Evolutionary conservation across 2,329 filamentous ascomycete genomes (phyloP).

Genomic region (Colletotrichum australisinense): DNA sequence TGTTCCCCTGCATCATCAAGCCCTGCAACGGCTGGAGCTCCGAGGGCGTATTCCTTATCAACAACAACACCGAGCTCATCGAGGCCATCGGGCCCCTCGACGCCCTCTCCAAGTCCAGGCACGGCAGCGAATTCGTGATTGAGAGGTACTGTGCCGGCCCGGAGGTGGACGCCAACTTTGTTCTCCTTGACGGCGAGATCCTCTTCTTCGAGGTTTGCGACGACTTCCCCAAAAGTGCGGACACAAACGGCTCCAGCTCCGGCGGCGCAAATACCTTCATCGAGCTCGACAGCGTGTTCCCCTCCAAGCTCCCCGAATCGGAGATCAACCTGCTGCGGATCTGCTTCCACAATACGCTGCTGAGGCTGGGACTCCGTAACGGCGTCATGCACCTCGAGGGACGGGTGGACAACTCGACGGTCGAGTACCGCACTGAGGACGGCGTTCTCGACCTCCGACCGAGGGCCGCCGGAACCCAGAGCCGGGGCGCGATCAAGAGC

Average conservation of each 20-base stretch:
- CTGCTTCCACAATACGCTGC: slow-evolving; percentile 38
- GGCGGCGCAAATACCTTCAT: background rate
- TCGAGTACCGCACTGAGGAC: slow-evolving; percentile 35
- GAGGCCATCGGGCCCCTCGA: slow-evolving; percentile 38
- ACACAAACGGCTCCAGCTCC: background rate
- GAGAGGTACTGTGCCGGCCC: slow-evolving; percentile 39
- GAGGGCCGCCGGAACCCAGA: slow-evolving; percentile 2
- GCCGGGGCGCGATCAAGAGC: background rate
- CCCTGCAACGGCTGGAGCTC: slow-evolving; percentile 46
- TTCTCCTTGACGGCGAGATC: slow-evolving; percentile 37
- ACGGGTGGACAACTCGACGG: slow-evolving; percentile 41
- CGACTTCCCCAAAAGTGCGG: slow-evolving; percentile 2
- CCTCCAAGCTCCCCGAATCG: slow-evolving; percentile 42
- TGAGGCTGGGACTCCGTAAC: slow-evolving; percentile 39
- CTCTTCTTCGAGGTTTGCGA: slow-evolving; percentile 44
- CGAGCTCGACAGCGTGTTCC: slow-evolving; percentile 9
- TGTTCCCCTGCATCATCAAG: slow-evolving; percentile 50
- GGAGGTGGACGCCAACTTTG: slow-evolving; percentile 39
- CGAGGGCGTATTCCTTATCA: slow-evolving; percentile 46
- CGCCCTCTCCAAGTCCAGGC: slow-evolving; percentile 1
- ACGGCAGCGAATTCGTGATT: slow-evolving; percentile 33
- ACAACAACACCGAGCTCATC: slow-evolving; percentile 41
- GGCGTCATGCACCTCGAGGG: slow-evolving; percentile 46
- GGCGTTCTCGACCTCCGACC: slow-evolving; percentile 37
- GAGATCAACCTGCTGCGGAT: slow-evolving; percentile 39